phyloP scores from a whole-genome alignment of 176 grass and related monocot species.

The Elaeis guineensis region DNA sequence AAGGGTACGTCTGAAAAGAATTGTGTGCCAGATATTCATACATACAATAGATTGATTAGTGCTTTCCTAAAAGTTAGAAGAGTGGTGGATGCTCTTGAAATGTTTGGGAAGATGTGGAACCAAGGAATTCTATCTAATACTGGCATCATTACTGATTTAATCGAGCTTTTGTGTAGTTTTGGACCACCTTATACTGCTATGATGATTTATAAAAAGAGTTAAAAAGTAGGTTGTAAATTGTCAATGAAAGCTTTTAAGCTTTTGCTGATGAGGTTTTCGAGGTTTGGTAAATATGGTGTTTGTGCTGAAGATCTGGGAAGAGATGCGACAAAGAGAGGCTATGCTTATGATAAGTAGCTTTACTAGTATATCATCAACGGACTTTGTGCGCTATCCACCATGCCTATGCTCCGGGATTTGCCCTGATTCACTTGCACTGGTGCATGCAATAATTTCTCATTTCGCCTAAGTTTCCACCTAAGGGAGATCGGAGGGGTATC shows the following conservation, averaged over 20 bases:
- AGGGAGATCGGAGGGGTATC: too few species aligned
- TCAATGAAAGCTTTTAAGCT: slow-evolving; percentile 85
- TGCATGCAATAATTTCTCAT: too few species aligned
- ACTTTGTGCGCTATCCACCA: too few species aligned
- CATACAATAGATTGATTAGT: slow-evolving; percentile 41
- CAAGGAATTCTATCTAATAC: slow-evolving; percentile 52
- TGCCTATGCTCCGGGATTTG: too few species aligned
- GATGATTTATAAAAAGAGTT: slow-evolving; percentile 71
- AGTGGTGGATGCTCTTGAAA: slow-evolving; percentile 75
- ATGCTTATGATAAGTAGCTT: slow-evolving; percentile 55
- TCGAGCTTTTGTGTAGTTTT: slow-evolving; percentile 61
- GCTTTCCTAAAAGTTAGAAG: slow-evolving; percentile 47
- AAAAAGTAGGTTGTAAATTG: slow-evolving; percentile 61
- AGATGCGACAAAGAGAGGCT: slow-evolving; percentile 61
- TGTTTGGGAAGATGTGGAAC: slow-evolving; percentile 61
- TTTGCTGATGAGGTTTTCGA: slow-evolving; percentile 68
- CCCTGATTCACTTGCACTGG: too few species aligned
- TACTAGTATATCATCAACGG: slow-evolving; percentile 80
- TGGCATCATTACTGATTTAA: slow-evolving; percentile 57
- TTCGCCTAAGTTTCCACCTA: too few species aligned
- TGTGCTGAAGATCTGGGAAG: slow-evolving; percentile 71
- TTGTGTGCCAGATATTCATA: slow-evolving; percentile 26
- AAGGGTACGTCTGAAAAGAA: slow-evolving; percentile 48
- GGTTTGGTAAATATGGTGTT: slow-evolving; percentile 67
- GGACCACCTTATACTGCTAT: slow-evolving; percentile 75